Base-by-base conservation (phyloP, 805 yeast genomes). In the Phaffomyces opuntiae region DNA sequence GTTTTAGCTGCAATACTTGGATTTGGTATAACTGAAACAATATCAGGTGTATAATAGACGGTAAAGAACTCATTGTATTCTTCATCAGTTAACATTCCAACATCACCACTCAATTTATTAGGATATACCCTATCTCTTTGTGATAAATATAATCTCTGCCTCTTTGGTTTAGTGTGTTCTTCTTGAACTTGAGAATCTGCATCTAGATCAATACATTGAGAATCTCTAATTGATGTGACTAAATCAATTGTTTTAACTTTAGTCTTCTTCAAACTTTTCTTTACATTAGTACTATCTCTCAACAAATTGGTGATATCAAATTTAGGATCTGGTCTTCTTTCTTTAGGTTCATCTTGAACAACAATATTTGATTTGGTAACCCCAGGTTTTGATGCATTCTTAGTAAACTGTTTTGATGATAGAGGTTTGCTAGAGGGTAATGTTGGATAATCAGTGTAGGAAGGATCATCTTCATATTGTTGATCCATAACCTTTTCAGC, bases 1-100 rank as follows among this genome's bases (percentile, higher is more conserved):
- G 53, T 39, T 36, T 40, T 50, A 3, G 45, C 49, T 1, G 54
- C 43, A 2, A 37, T 14, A 21, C 40, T 24, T n/a, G 57, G 59
- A 33, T 56, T 46, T 2, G 44, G 37, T 13, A n/a, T 26, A 4
- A 54, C 48, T 5, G 43, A 21, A 13, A 17, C 27, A 9, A 54
- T 46, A 7, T 39, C 45, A 4, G 41, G 38, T 9, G 50, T 43
- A 25, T 42, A 48, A 35, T 46, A 49, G 12, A 39, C 45, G 11
- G 54, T 46, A 34, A 54, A 47, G 39, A 57, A 57, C n/a, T 48
- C 49, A 4, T 40, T 45, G 7, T 42, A 37, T 26, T 57, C 61
- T 6, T 38, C 21, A 2, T 33, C 47, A 2, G 45, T 50, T 9
- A 59, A 40, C 27, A 51, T 52, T 1, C 63, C 63, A n/a, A 53